Evolutionary conservation across 108 stramenopile species (phyloP).

Genomic region (Stephanodiscus triporus): DNA sequence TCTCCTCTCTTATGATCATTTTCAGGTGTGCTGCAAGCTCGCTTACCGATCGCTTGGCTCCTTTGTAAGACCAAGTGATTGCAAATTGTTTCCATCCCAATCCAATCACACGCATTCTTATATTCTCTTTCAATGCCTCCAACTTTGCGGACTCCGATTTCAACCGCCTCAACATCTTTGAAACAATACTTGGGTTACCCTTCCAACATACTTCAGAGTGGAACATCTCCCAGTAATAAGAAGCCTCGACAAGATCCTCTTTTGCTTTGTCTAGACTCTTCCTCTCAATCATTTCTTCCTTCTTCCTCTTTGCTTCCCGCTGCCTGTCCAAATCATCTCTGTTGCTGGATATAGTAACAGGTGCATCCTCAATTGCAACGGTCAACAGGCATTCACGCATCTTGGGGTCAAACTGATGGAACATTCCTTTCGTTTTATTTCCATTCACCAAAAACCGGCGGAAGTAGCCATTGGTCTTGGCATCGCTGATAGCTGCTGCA

Average conservation of each 20-base stretch:
- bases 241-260: constrained; percentile 4
- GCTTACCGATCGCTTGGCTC: not conserved
- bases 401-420: not conserved
- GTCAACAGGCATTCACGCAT: not conserved
- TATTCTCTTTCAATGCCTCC: constrained; percentile 14
- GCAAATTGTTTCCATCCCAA: constrained; percentile 12
- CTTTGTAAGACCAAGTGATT: not conserved
- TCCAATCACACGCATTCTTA: constrained; percentile 11
- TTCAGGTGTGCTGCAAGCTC: not conserved
- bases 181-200: constrained; percentile 10
- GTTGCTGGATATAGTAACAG: not conserved
- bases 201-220: constrained; percentile 19
- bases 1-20: constrained; percentile 1
- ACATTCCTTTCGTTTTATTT: not conserved
- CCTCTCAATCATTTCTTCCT: constrained; percentile 17
- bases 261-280: not conserved
- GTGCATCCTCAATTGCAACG: not conserved
- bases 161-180: constrained; percentile 1
- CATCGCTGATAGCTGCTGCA: not conserved
- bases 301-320: constrained; percentile 1
- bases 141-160: constrained; percentile 14
- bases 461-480: not conserved
- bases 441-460: not conserved
- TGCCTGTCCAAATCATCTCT: constrained; percentile 3
- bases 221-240: constrained; percentile 4